These are phyloP conservation scores for Magnaporthiopsis poae DNA, from an alignment of 2,329 filamentous ascomycete genomes.

Conservation along the genomic window DNA sequence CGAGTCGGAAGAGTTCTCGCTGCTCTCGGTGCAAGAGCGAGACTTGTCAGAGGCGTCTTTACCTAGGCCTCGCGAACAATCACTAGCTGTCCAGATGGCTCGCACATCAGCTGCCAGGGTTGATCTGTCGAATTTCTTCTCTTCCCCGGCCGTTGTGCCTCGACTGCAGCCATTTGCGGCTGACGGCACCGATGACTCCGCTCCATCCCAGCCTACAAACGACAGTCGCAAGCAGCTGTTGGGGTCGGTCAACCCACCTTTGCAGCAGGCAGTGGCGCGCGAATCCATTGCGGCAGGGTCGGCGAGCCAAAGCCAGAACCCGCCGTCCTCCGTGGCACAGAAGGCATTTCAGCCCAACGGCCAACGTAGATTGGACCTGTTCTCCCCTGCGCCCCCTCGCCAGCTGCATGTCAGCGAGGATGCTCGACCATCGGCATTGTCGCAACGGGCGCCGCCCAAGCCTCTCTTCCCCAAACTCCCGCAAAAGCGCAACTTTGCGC, in stretches of 20 bases:
- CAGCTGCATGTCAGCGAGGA: not conserved
- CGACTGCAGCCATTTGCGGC: constrained; percentile 14
- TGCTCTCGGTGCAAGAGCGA: constrained; percentile 26
- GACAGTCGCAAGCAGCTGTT: not conserved
- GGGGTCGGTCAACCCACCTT: not conserved
- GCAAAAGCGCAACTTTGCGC: constrained; percentile 42
- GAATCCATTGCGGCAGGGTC: not conserved
- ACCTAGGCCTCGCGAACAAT: constrained; percentile 3
- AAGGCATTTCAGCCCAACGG: constrained; percentile 25
- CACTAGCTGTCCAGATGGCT: constrained; percentile 14
- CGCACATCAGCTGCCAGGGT: constrained; percentile 26
- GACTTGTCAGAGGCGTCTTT: constrained; percentile 7
- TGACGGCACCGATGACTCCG: not conserved
- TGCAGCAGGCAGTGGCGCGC: not conserved
- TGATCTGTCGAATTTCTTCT: constrained; percentile 47
- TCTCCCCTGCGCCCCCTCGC: constrained; percentile 23
- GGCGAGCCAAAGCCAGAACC: not conserved
- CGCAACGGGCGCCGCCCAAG: not conserved
- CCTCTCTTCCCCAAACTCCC: constrained; percentile 26
- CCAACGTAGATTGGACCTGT: constrained; percentile 24
- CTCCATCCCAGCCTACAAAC: not conserved
- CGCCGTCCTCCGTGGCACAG: constrained; percentile 19
- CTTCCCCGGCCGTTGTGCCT: constrained; percentile 38
- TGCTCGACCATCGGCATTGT: not conserved
- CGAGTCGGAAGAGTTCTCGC: constrained; percentile 33